A percentile compares a stretch with the other conserved stretches of the same genome.
Conservation (phyloP, 108 stramenopile species). For the Aurantiochytrium sp. region DNA sequence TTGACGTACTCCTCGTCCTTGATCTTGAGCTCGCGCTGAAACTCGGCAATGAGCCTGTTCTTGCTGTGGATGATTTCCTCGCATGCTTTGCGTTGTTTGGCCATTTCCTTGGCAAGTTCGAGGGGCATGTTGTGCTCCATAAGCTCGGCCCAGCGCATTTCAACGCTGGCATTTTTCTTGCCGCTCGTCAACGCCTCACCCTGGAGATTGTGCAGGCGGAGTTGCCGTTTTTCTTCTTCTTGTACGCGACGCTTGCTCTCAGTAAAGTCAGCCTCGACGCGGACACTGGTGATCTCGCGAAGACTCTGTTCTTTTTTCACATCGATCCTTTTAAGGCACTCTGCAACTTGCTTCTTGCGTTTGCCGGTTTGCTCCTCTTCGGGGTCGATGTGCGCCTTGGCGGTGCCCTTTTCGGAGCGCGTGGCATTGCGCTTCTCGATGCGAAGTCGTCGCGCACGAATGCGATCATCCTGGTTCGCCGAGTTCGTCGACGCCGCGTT, state of each 20-base stretch:
- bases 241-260: constrained; percentile 42
- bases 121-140: constrained; percentile 57
- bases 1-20: constrained; percentile 69
- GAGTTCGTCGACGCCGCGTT: constrained; percentile 16
- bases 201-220: constrained; percentile 51
- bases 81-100: constrained; percentile 47
- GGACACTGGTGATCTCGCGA: constrained; percentile 41
- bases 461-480: constrained; percentile 52
- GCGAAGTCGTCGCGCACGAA: constrained; percentile 33
- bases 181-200: constrained; percentile 50
- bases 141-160: constrained; percentile 60
- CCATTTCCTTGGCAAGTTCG: constrained; percentile 48
- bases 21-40: constrained; percentile 52
- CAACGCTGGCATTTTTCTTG: constrained; percentile 59
- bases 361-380: not conserved
- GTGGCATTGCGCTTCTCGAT: constrained; percentile 31
- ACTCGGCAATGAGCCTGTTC: constrained; percentile 52
- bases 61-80: constrained; percentile 49
- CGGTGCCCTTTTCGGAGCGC: not conserved
- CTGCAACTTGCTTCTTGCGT: constrained; percentile 40
- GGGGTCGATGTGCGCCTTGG: not conserved
- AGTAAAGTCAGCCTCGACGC: constrained; percentile 48
- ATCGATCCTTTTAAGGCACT: constrained; percentile 41
- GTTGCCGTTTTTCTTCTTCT: constrained; percentile 52
- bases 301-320: constrained; percentile 45